These are phyloP conservation scores for Diaporthe eres DNA, from an alignment of 2,329 filamentous ascomycete genomes.

Conservation along the genomic window DNA sequence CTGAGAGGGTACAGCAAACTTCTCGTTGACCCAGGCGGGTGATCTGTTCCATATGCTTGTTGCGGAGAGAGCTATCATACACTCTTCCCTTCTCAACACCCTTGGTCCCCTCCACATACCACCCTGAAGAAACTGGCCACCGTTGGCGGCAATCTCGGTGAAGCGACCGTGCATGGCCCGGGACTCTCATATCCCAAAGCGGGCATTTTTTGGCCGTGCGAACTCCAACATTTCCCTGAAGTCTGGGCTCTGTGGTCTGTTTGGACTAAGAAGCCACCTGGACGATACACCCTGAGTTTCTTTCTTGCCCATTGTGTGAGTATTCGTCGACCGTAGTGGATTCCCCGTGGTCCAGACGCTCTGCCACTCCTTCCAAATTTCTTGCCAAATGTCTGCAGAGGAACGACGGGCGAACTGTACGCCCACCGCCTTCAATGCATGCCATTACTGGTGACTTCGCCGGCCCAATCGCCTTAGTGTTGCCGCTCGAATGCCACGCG, in stretches of 20 bases:
- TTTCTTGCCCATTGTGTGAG: not conserved
- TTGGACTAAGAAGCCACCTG: not conserved
- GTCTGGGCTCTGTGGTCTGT: not conserved
- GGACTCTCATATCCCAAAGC: no score
- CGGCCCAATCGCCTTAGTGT: not conserved
- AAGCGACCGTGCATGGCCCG: no score
- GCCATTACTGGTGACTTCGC: not conserved
- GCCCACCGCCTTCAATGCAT: not conserved
- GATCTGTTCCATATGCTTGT: not conserved
- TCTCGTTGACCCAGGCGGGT: not conserved
- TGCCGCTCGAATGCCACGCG: no score
- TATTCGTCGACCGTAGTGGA: no score
- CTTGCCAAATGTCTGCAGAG: not conserved
- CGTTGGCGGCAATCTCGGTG: not conserved
- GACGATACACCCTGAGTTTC: not conserved
- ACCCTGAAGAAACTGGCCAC: no score
- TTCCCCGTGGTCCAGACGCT: not conserved
- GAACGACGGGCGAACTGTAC: not conserved
- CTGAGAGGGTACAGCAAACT: not conserved
- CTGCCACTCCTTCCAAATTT: not conserved
- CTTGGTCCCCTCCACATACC: not conserved
- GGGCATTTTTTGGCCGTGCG: not conserved
- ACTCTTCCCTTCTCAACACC: not conserved
- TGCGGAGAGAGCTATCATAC: not conserved
- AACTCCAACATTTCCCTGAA: not conserved